Evolutionary conservation across 2,329 filamentous ascomycete species (phyloP).

Genomic region (Fusarium azukiicola): DNA sequence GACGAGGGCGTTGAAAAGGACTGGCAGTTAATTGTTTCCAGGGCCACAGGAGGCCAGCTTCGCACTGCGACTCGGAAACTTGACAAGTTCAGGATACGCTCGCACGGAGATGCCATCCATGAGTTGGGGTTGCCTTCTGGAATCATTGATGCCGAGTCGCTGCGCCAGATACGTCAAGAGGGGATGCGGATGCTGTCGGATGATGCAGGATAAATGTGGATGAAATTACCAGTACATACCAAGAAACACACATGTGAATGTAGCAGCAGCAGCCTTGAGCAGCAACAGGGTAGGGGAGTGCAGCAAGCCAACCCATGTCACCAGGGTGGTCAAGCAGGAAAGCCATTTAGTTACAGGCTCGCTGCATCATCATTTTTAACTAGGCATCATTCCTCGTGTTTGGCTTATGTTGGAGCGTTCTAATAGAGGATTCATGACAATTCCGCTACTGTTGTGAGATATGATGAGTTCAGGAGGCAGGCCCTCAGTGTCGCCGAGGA

Average conservation of each 20-base stretch:
- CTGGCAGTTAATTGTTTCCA: not conserved
- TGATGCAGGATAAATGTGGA: no score
- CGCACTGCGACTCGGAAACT: not conserved
- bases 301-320: no score
- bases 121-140: not conserved
- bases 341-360: not conserved
- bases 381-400: not conserved
- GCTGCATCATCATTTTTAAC: not conserved
- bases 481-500: no score
- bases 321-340: no score
- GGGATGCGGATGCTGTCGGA: not conserved
- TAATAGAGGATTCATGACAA: not conserved
- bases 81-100: not conserved
- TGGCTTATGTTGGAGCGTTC: not conserved
- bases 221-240: no score
- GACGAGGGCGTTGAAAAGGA: not conserved
- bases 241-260: no score
- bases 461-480: no score
- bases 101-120: slow-evolving; percentile 16
- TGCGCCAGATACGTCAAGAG: slow-evolving; percentile 3
- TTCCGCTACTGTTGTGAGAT: not conserved
- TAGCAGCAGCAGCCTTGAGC: no score
- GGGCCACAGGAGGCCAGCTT: not conserved
- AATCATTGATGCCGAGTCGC: not conserved
- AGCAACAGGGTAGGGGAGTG: no score